A percentile compares a stretch with the other conserved stretches of the same genome.
Evolutionary conservation across 192 early-diverging fungal species (phyloP).

Genomic region (Endogone sp.): DNA sequence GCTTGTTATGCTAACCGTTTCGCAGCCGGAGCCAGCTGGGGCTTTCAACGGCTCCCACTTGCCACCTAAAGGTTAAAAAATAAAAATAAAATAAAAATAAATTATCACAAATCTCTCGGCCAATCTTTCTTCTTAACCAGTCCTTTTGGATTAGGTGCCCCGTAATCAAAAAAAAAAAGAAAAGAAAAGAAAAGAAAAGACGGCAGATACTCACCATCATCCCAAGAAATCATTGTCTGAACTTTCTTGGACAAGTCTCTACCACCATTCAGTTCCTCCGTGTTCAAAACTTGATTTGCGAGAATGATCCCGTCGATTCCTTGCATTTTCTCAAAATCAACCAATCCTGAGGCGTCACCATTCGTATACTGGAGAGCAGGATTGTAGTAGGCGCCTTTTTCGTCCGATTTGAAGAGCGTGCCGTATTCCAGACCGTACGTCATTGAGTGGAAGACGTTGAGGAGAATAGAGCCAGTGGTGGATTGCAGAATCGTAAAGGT

Average conservation of each 20-base stretch:
- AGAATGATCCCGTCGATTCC: constrained; percentile 83
- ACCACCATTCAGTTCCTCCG: constrained; percentile 50
- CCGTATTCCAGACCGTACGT: constrained; percentile 54
- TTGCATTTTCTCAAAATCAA: constrained; percentile 91
- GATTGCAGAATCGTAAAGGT: constrained; percentile 86
- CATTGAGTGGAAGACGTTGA: constrained; percentile 70
- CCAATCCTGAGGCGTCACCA: constrained; percentile 61
- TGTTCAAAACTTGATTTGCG: constrained; percentile 84
- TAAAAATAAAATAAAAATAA: not conserved
- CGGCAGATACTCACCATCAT: constrained; percentile 63
- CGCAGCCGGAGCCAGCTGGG: constrained; percentile 33
- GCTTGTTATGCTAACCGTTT: not conserved
- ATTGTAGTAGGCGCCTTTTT: constrained; percentile 78
- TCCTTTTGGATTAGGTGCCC: too few relatives aligned
- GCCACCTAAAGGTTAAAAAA: constrained; percentile 4
- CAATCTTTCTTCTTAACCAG: not conserved
- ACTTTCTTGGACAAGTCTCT: constrained; percentile 59
- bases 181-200: too few relatives aligned
- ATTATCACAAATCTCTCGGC: not conserved
- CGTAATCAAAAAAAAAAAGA: too few relatives aligned
- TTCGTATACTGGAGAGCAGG: constrained; percentile 77
- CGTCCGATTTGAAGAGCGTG: constrained; percentile 84
- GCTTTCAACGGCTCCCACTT: constrained; percentile 62
- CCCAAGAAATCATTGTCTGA: constrained; percentile 78
- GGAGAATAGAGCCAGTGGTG: constrained; percentile 68